Conservation (phyloP, 2,329 filamentous ascomycete species). For the Cryphonectria carpinicola region DNA sequence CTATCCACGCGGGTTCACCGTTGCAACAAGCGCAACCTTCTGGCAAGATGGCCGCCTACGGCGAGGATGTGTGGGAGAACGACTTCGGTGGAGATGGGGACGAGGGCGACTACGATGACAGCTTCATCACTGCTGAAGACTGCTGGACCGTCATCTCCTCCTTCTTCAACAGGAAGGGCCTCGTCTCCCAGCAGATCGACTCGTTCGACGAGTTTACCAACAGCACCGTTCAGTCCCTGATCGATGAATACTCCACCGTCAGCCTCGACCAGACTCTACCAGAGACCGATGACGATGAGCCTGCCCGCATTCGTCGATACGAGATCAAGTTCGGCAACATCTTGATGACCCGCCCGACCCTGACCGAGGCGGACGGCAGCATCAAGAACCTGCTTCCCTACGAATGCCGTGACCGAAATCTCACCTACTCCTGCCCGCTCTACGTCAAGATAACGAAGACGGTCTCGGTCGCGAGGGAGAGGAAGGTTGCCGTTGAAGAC, state of each 20-base stretch:
- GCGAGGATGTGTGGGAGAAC: conserved; percentile 50
- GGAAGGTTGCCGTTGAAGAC: conserved; percentile 66
- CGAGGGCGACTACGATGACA: conserved; percentile 68
- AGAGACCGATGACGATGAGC: conserved; percentile 73
- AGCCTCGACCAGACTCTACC: conserved; percentile 93
- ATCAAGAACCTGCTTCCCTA: conserved; percentile 87
- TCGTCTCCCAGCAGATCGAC: conserved; percentile 96
- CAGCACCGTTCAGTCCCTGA: conserved; percentile 91
- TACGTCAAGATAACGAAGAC: conserved; percentile 88
- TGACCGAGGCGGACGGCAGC: conserved; percentile 90
- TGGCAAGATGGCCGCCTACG: conserved; percentile 58
- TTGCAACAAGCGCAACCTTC: neutral
- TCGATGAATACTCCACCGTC: conserved; percentile 88
- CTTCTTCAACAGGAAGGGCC: conserved; percentile 94
- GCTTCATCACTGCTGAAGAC: conserved; percentile 89
- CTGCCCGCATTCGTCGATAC: conserved; percentile 86
- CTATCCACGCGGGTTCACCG: neutral
- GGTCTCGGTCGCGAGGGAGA: conserved; percentile 81
- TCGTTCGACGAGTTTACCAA: conserved; percentile 98
- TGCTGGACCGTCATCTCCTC: conserved; percentile 98
- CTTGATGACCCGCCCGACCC: conserved; percentile 84
- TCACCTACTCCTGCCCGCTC: conserved; percentile 92
- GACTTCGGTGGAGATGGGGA: conserved; percentile 56
- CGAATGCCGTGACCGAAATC: conserved; percentile 91
- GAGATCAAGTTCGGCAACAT: conserved; percentile 94